Evolutionary conservation across 257 asterid species (phyloP).

Genomic region (Jacaranda mimosifolia): DNA sequence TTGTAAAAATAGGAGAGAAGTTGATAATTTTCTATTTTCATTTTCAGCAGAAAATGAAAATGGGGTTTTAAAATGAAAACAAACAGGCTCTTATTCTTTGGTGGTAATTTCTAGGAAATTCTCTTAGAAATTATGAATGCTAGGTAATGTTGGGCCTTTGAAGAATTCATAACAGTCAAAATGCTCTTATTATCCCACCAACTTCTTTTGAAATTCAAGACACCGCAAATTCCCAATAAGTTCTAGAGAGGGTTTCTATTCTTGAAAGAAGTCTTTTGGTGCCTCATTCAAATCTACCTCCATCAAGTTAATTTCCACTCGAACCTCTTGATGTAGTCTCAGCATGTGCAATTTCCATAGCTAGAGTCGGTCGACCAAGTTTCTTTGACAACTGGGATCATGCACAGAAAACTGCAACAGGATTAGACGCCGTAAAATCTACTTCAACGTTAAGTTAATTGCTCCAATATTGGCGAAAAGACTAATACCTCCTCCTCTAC

Average conservation of each 20-base stretch:
- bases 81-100: too few relatives aligned
- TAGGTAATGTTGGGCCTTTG: too few relatives aligned
- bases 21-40: too few relatives aligned
- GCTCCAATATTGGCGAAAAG: neutral
- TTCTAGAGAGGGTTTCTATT: conserved; percentile 69
- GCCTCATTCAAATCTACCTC: conserved; percentile 82
- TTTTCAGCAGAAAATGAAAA: too few relatives aligned
- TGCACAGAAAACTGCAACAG: neutral
- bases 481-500: too few relatives aligned
- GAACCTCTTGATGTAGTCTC: conserved; percentile 67
- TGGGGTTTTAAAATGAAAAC: too few relatives aligned
- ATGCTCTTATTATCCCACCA: too few relatives aligned
- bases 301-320: conserved; percentile 58
- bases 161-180: too few relatives aligned
- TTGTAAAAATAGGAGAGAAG: too few relatives aligned
- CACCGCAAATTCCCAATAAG: neutral
- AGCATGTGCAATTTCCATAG: conserved; percentile 82
- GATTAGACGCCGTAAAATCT: neutral
- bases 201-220: too few relatives aligned
- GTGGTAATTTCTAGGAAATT: too few relatives aligned
- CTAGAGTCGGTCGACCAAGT: conserved; percentile 52
- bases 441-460: neutral
- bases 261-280: conserved; percentile 61
- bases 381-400: conserved; percentile 38
- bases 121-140: too few relatives aligned